Conservation (phyloP, 768 basidiomycete species). For the Solioccasus polychromus region DNA sequence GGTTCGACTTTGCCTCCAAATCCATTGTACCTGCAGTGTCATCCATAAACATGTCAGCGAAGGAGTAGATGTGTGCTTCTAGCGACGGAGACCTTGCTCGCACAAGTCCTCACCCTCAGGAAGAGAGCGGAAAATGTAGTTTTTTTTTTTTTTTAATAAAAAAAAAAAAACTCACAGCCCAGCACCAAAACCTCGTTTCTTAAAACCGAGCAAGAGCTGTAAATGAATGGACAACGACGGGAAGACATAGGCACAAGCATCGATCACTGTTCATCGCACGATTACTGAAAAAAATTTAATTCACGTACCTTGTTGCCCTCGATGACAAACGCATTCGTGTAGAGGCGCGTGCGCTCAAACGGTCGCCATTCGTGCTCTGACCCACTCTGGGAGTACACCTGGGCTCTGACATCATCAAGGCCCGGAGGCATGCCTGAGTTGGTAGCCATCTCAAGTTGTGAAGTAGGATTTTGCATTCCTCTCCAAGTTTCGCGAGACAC, state of each 20-base stretch:
- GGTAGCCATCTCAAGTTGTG: conserved; percentile 19
- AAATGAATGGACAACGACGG: conserved; percentile 30
- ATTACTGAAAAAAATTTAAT: no score
- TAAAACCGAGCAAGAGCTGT: conserved; percentile 73
- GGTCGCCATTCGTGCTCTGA: conserved; percentile 44
- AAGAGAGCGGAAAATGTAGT: no score
- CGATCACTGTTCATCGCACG: no score
- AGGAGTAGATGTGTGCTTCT: no score
- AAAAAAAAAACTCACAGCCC: conserved; percentile 50
- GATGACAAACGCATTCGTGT: conserved; percentile 71
- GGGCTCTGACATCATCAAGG: conserved; percentile 24
- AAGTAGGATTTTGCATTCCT: no score
- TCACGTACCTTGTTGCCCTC: conserved; percentile 47
- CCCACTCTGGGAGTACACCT: conserved; percentile 39
- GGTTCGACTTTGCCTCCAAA: conserved; percentile 87
- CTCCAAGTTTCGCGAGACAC: no score
- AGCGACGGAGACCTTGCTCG: no score
- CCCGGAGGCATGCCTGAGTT: conserved; percentile 41
- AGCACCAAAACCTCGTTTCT: conserved; percentile 75
- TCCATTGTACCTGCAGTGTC: conserved; percentile 66
- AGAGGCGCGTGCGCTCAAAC: conserved; percentile 42
- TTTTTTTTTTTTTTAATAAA: no score
- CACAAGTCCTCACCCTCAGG: no score
- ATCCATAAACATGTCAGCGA: not conserved
- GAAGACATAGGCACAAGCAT: no score